A percentile compares a stretch with the other conserved stretches of the same genome.
Evolutionary conservation across 306 rosid genomes (phyloP).

Genomic region (Begonia fuchsioides): DNA sequence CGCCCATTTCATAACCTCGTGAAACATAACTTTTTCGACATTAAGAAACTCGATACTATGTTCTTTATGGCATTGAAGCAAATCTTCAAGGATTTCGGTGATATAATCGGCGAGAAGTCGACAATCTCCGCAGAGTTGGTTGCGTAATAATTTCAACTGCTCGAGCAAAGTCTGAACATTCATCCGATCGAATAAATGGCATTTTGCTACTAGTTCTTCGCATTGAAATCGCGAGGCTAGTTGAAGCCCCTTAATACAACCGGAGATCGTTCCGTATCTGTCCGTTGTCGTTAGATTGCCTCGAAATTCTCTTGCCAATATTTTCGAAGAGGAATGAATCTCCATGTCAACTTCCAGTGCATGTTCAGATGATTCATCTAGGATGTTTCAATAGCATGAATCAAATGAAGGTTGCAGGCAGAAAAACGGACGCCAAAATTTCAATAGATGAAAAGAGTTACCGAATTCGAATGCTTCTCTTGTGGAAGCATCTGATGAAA

Average conservation of each 20-base stretch:
- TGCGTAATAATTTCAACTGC: conserved; percentile 21
- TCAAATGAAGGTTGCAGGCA: conserved; percentile 10
- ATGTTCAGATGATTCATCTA: conserved; percentile 26
- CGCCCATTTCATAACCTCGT: conserved; percentile 28
- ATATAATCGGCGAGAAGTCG: conserved; percentile 31
- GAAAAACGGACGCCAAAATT: background rate
- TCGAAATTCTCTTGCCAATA: conserved; percentile 9
- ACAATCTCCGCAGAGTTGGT: conserved; percentile 17
- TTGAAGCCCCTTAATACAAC: conserved; percentile 21
- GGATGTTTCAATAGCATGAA: conserved; percentile 9
- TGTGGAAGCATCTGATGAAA: conserved; percentile 13
- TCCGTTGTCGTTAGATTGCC: conserved; percentile 12
- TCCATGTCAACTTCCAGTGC: conserved; percentile 7
- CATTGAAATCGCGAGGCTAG: conserved; percentile 32
- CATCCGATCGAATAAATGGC: conserved; percentile 20
- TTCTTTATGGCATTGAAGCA: conserved; percentile 18
- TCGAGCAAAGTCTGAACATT: conserved; percentile 23
- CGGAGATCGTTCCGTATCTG: conserved; percentile 11
- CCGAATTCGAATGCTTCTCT: background rate
- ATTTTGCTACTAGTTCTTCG: conserved; percentile 25
- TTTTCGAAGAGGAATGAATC: conserved; percentile 10
- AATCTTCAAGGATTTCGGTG: conserved; percentile 35
- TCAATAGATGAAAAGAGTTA: conserved; percentile 3
- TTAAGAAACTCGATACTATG: conserved; percentile 14
- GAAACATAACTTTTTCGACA: conserved; percentile 20